Evolutionary conservation across 164 flowering plant species (phyloP).

Genomic region (Warburgia ugandensis): DNA sequence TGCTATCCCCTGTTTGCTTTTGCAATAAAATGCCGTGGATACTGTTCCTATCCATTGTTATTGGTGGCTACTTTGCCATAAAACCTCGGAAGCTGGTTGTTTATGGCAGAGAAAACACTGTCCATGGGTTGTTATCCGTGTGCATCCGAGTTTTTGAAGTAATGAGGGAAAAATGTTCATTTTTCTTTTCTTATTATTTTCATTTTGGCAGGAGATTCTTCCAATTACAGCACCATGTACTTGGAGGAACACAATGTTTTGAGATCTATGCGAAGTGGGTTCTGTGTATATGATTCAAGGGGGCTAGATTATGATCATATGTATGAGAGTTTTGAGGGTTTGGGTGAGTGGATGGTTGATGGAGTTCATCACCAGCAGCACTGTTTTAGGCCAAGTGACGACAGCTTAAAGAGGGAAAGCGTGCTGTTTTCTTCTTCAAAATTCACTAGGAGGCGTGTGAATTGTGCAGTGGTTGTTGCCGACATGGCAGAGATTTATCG

Average conservation of each 20-base stretch:
- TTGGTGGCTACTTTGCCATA: too few relatives aligned
- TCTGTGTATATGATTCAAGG: constrained; percentile 67
- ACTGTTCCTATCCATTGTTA: too few relatives aligned
- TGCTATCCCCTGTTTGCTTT: too few relatives aligned
- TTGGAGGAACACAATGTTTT: constrained; percentile 80
- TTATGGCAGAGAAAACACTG: too few relatives aligned
- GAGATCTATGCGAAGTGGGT: constrained; percentile 59
- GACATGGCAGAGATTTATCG: constrained; percentile 45
- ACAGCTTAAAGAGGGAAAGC: background rate
- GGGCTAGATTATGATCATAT: constrained; percentile 37
- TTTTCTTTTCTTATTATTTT: background rate
- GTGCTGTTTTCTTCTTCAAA: constrained; percentile 23
- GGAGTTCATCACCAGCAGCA: constrained; percentile 66
- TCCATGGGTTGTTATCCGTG: too few relatives aligned
- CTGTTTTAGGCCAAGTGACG: constrained; percentile 43
- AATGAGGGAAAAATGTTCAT: too few relatives aligned
- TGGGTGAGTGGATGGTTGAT: constrained; percentile 44
- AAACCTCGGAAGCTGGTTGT: too few relatives aligned
- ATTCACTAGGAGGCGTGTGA: constrained; percentile 40
- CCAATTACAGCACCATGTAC: constrained; percentile 34
- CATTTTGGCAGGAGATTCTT: constrained; percentile 21
- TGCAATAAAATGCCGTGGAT: too few relatives aligned
- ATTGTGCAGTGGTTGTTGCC: constrained; percentile 56
- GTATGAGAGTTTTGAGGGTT: constrained; percentile 30
- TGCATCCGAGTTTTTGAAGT: too few relatives aligned